phyloP scores from a whole-genome alignment of 441 rosid genomes.

The Sinapis alba region DNA sequence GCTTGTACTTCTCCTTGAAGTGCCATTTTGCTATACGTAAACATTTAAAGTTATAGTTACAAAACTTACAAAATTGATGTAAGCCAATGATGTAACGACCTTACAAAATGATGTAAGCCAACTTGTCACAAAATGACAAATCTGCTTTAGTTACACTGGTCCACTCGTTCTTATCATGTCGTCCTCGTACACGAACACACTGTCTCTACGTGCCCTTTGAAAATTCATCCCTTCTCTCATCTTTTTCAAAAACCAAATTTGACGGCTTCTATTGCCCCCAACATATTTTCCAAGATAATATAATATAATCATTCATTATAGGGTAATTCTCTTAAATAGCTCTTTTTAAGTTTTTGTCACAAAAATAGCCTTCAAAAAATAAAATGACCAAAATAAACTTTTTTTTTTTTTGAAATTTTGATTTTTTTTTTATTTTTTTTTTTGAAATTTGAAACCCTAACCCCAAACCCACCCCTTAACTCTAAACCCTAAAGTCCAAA shows the following conservation, averaged over 20 bases:
- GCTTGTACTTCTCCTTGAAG: background rate
- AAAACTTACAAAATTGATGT: background rate
- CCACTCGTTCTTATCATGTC: constrained; percentile 18
- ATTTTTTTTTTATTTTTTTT: too few species aligned
- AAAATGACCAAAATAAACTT: too few species aligned
- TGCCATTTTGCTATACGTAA: background rate
- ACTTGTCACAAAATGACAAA: constrained; percentile 25
- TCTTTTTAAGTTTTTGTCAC: too few species aligned
- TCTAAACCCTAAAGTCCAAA: too few species aligned
- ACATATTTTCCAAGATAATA: background rate
- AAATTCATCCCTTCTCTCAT: constrained; percentile 14
- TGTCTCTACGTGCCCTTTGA: constrained; percentile 16
- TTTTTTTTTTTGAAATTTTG: too few species aligned
- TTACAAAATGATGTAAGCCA: constrained; percentile 15
- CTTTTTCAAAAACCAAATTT: constrained; percentile 7
- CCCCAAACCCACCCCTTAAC: too few species aligned
- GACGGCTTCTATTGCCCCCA: background rate
- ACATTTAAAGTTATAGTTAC: background rate
- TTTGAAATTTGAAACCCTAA: too few species aligned
- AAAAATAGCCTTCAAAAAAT: too few species aligned
- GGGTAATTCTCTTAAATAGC: too few species aligned
- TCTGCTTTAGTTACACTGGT: constrained; percentile 7
- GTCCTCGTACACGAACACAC: constrained; percentile 17
- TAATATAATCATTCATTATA: background rate
- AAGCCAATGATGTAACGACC: background rate